These are phyloP conservation scores for Microstegium vimineum DNA, from an alignment of 176 grass and related monocot genomes.

Conservation along the genomic window DNA sequence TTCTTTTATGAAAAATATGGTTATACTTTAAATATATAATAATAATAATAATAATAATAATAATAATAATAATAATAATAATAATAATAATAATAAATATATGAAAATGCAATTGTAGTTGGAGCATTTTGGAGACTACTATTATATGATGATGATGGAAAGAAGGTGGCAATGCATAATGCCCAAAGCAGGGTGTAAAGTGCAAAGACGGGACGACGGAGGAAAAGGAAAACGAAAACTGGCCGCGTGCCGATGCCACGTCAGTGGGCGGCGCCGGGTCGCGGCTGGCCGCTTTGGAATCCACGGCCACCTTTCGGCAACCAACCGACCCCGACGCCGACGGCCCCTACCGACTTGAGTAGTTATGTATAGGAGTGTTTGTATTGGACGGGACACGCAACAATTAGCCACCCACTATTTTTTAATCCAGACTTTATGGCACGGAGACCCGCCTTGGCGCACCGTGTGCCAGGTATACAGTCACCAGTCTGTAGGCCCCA, in stretches of 20 bases:
- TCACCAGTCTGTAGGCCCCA: neutral
- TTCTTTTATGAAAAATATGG: no score
- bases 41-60: no score
- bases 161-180: neutral
- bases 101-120: neutral
- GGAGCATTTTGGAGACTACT: neutral
- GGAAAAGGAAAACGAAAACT: neutral
- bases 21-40: no score
- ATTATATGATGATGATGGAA: no score
- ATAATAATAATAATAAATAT: no score
- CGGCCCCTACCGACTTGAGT: no score
- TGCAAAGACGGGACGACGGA: neutral
- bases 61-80: no score
- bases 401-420: neutral
- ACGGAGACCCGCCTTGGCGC: neutral
- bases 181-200: neutral
- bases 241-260: neutral
- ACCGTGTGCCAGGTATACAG: neutral
- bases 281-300: constrained; percentile 8
- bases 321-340: constrained; percentile 20
- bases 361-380: no score
- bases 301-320: constrained; percentile 36
- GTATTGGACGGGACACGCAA: neutral
- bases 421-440: neutral
- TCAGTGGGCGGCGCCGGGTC: constrained; percentile 27